Base-by-base conservation (phyloP, 2,329 filamentous ascomycete genomes). In the Lecanoromycetidae sp. region DNA sequence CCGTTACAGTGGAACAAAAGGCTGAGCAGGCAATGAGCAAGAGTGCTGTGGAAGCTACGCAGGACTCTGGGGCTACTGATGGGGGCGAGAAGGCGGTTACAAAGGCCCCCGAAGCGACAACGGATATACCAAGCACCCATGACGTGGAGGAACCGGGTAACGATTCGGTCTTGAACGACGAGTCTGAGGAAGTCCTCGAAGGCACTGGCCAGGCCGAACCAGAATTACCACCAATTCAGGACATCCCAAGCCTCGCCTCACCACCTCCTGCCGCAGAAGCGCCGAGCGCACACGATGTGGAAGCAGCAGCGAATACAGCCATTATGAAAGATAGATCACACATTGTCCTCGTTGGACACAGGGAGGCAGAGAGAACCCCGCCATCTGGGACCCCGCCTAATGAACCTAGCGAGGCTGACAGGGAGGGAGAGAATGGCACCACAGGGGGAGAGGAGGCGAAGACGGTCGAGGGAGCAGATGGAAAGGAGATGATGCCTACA, bases 151-250 rank as follows among this genome's bases (percentile, higher is more conserved):
- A 33, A 13, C 17, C n/a, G 7, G 38, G 43, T 8, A 46, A 38
- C 19, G 29, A 25, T 3, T 12, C 38, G 26, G 39, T 39, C 15
- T 4, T 27, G 15, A 8, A 13, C 7, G 39, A 36, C 15, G 9
- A 17, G 3, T 36, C 40, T 1, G 49, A 39, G 4, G 32, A 47
- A 26, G 45, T 48, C 1, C 23, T 51, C 3, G 49, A 51, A 34
- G 45, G 44, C n/a, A 34, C 19, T 32, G 45, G 49, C 6, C 44
- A 51, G n/a, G 49, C 44, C 4, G 49, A 39, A 20, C 20, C 29
- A 5, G 13, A 19, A 13, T 12, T 17, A 1, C 13, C 30, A 5
- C 13, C 23, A 20, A 9, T 25, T 9, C 42, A 36, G n/a, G 30
- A 30, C 7, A 20, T 36, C 25, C 42, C 23, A 12, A 35, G 29